phyloP scores from a whole-genome alignment of 805 yeast genomes.

The Teunomyces atbi region DNA sequence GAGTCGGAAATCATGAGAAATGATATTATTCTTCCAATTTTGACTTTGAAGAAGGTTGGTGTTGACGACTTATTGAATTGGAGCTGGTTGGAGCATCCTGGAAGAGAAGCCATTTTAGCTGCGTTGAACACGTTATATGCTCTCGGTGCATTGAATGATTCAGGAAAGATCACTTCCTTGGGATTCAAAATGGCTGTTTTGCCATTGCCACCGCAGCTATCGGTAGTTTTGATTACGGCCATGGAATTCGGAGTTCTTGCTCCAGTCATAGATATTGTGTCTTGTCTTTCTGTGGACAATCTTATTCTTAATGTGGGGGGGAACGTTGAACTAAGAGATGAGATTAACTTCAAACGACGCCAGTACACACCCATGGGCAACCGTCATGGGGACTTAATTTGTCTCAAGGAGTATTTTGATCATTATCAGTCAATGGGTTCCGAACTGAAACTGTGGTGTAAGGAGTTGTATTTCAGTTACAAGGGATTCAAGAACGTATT shows the following conservation, averaged over 20 bases:
- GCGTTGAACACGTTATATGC: slow-evolving; percentile 79
- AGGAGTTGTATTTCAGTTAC: slow-evolving; percentile 67
- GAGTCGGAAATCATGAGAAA: slow-evolving; percentile 91
- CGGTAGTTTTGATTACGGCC: slow-evolving; percentile 80
- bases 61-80: slow-evolving; percentile 81
- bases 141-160: slow-evolving; percentile 73
- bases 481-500: slow-evolving; percentile 78
- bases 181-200: slow-evolving; percentile 87
- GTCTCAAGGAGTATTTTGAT: slow-evolving; percentile 75
- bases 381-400: slow-evolving; percentile 76
- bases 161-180: slow-evolving; percentile 70
- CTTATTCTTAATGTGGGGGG: slow-evolving; percentile 67
- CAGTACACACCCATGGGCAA: slow-evolving; percentile 69
- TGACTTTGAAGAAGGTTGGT: slow-evolving; percentile 79
- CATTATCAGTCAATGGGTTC: slow-evolving; percentile 37
- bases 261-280: slow-evolving; percentile 81
- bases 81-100: slow-evolving; percentile 93
- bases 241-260: slow-evolving; percentile 53
- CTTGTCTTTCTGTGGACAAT: slow-evolving; percentile 92
- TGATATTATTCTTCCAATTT: slow-evolving; percentile 79
- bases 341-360: slow-evolving; percentile 71
- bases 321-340: slow-evolving; percentile 76
- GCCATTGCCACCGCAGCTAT: slow-evolving; percentile 90
- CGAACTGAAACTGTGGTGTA: slow-evolving; percentile 84
- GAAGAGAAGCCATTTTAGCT: slow-evolving; percentile 67